These are phyloP conservation scores for Panicum hallii DNA, from an alignment of 202 grass and related monocot species.

Conservation along the genomic window DNA sequence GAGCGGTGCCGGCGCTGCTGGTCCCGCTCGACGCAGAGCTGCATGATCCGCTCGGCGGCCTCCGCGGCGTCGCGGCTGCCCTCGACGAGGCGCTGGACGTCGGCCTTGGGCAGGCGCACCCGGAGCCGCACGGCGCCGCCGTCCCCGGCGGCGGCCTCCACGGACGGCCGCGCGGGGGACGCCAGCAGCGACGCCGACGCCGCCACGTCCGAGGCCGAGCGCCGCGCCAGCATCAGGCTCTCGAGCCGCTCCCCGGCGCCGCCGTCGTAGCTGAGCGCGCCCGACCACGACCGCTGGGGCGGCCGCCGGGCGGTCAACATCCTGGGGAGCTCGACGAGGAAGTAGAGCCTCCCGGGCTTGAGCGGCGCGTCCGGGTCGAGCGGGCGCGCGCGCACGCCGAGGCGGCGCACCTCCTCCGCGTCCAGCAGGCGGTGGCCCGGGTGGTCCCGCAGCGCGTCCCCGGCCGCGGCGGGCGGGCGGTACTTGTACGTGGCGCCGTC, in stretches of 20 bases:
- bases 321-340: slow-evolving; percentile 67
- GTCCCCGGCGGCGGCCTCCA: slow-evolving; percentile 40
- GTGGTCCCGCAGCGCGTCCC: slow-evolving; percentile 56
- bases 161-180: neutral
- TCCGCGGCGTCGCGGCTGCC: slow-evolving; percentile 64
- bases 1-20: neutral
- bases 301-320: neutral
- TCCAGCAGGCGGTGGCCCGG: slow-evolving; percentile 70
- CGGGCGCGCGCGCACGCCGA: slow-evolving; percentile 59
- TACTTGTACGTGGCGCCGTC: slow-evolving; percentile 74
- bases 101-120: slow-evolving; percentile 69
- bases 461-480: slow-evolving; percentile 50
- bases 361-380: slow-evolving; percentile 64
- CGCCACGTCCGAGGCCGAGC: slow-evolving; percentile 62
- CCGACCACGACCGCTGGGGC: slow-evolving; percentile 61
- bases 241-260: slow-evolving; percentile 67
- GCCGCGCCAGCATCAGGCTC: slow-evolving; percentile 68
- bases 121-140: slow-evolving; percentile 61
- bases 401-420: slow-evolving; percentile 67
- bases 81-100: slow-evolving; percentile 68
- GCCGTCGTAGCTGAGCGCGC: slow-evolving; percentile 48
- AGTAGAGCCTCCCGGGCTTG: slow-evolving; percentile 80
- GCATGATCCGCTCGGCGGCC: slow-evolving; percentile 81
- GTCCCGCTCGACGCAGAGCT: slow-evolving; percentile 62
- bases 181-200: neutral